Conservation (phyloP, 148 eudicot genomes). For the Salicornia ramosissima region DNA sequence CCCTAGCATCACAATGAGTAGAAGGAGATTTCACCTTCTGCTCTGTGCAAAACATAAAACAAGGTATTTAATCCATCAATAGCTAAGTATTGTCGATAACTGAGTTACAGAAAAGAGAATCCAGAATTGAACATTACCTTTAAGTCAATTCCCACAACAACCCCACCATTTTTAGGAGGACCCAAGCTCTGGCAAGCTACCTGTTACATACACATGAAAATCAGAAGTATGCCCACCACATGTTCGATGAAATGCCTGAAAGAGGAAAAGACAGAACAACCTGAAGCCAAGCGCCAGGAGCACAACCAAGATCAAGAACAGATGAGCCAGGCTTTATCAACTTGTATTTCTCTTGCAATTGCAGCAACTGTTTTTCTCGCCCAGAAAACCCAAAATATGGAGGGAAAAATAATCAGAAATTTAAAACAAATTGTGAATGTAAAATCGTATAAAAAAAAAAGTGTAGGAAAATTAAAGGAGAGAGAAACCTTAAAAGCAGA, state of each 20-base stretch:
- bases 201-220: slow-evolving; percentile 20
- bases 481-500: slow-evolving; percentile 87
- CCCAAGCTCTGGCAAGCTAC: slow-evolving; percentile 90
- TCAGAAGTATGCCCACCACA: not conserved
- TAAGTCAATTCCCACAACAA: slow-evolving; percentile 69
- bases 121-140: slow-evolving; percentile 44
- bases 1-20: slow-evolving; percentile 73
- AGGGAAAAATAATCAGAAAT: not conserved
- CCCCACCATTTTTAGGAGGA: slow-evolving; percentile 60
- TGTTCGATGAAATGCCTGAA: slow-evolving; percentile 29
- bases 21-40: slow-evolving; percentile 95
- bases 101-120: not conserved
- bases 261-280: slow-evolving; percentile 27
- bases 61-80: not conserved
- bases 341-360: slow-evolving; percentile 80
- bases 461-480: not conserved
- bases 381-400: slow-evolving; percentile 4
- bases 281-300: slow-evolving; percentile 99
- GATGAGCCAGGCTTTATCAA: slow-evolving; percentile 72
- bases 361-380: slow-evolving; percentile 52
- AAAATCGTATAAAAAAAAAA: not conserved
- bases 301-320: slow-evolving; percentile 95
- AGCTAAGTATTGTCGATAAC: not conserved
- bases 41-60: slow-evolving; percentile 36
- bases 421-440: not conserved